phyloP scores from a whole-genome alignment of 2,329 filamentous ascomycete genomes.

The Ophiostoma sp. region DNA sequence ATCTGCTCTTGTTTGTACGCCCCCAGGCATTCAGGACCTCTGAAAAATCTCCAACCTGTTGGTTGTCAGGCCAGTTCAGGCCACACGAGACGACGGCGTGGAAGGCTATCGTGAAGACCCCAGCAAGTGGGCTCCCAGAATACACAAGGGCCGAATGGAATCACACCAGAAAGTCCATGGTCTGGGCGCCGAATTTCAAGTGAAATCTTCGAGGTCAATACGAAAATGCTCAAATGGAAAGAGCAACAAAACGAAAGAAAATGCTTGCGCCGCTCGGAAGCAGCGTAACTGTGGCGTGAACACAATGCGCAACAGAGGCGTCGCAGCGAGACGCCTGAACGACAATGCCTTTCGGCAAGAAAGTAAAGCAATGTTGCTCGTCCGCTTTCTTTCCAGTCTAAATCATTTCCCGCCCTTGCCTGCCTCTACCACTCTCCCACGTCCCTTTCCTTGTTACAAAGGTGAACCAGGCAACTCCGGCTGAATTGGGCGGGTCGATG shows the following conservation, averaged over 20 bases:
- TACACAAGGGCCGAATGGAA: conserved; percentile 13
- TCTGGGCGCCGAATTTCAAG: not conserved
- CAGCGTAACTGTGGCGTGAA: not conserved
- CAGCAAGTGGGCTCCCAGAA: conserved; percentile 3
- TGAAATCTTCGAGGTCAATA: not conserved
- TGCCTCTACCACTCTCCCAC: not conserved
- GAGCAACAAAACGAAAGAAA: not conserved
- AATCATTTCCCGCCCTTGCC: not conserved
- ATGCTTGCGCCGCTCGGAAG: not conserved
- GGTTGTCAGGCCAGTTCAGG: conserved; percentile 8
- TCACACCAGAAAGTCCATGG: not conserved
- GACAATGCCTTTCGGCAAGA: not conserved
- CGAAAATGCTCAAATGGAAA: not conserved
- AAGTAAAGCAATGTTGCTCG: not conserved
- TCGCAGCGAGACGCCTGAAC: not conserved
- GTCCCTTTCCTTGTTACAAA: not conserved
- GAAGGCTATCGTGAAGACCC: not conserved
- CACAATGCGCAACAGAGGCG: not conserved
- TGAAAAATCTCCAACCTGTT: not conserved
- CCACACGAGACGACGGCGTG: conserved; percentile 13
- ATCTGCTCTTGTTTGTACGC: not conserved
- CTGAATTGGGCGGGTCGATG: conserved; percentile 17
- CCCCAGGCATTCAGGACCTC: not conserved
- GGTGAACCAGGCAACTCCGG: conserved; percentile 10
- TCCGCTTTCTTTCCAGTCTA: not conserved